Evolutionary conservation across 2,329 filamentous ascomycete species (phyloP).

Genomic region (Xylaria sp.): DNA sequence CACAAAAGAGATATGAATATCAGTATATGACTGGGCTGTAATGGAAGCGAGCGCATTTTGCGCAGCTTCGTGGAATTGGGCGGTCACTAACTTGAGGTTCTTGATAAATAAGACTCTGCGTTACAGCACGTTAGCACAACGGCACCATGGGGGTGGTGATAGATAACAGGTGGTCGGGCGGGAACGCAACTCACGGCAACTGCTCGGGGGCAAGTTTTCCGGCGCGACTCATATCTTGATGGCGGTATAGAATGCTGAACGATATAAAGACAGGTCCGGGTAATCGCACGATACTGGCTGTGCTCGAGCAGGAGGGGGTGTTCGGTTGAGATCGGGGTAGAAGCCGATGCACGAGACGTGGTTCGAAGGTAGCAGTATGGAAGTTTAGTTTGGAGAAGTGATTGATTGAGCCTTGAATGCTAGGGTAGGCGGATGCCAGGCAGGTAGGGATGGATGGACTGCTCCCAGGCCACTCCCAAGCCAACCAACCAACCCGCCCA

Average conservation of each 20-base stretch:
- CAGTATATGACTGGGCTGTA: slow-evolving; percentile 9
- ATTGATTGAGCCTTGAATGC: slow-evolving; percentile 28
- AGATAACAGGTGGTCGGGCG: slow-evolving; percentile 15
- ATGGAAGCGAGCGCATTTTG: background rate
- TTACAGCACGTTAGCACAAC: slow-evolving; percentile 49
- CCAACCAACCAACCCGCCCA: slow-evolving; percentile 4
- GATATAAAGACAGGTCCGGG: slow-evolving; percentile 37
- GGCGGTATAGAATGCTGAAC: slow-evolving; percentile 43
- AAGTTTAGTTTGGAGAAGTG: slow-evolving; percentile 35
- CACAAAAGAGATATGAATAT: slow-evolving; percentile 35
- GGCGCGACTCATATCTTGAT: slow-evolving; percentile 92
- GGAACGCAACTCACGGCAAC: slow-evolving; percentile 78
- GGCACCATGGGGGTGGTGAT: slow-evolving; percentile 28
- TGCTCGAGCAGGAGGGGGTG: slow-evolving; percentile 27
- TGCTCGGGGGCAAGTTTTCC: slow-evolving; percentile 99
- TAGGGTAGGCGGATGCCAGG: background rate
- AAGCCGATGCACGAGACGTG: slow-evolving; percentile 39
- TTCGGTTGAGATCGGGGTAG: slow-evolving; percentile 40
- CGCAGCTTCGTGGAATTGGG: background rate
- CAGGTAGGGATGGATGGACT: slow-evolving; percentile 11
- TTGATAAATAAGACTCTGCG: slow-evolving; percentile 98
- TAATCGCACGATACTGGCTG: slow-evolving; percentile 41
- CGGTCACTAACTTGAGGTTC: slow-evolving; percentile 86
- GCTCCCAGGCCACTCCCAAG: background rate
- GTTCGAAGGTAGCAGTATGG: slow-evolving; percentile 23